phyloP scores from a whole-genome alignment of 2,329 filamentous ascomycete species.

The Alternaria arbusti region DNA sequence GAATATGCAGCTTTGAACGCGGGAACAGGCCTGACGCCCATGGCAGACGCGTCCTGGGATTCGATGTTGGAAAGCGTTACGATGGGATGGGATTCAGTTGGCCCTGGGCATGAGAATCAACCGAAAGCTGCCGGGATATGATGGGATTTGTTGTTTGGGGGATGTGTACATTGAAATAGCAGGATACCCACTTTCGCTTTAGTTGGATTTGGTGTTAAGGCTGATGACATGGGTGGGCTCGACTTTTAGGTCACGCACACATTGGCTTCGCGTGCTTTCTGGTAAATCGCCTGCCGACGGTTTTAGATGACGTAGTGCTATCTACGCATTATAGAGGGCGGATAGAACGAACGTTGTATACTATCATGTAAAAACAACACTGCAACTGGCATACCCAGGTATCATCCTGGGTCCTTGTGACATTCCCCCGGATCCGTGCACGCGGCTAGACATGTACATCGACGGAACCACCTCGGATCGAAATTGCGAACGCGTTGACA shows the following conservation, averaged over 20 bases:
- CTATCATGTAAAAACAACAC: not conserved
- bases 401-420: not conserved
- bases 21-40: slow-evolving; percentile 39
- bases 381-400: not conserved
- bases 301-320: not conserved
- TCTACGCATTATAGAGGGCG: not conserved
- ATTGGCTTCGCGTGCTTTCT: not conserved
- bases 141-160: not conserved
- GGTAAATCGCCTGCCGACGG: not conserved
- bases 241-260: not conserved
- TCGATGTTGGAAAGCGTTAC: slow-evolving; percentile 46
- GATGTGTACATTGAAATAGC: not conserved
- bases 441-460: not conserved
- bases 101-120: slow-evolving; percentile 16
- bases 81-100: slow-evolving; percentile 40
- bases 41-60: slow-evolving; percentile 45
- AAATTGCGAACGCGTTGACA: slow-evolving; percentile 2
- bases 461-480: slow-evolving; percentile 1
- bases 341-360: not conserved
- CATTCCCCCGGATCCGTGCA: not conserved
- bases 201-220: not conserved
- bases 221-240: not conserved
- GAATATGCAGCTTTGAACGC: slow-evolving; percentile 34
- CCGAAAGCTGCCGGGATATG: slow-evolving; percentile 5
- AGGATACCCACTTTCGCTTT: slow-evolving; percentile 31